A percentile compares a stretch with the other conserved stretches of the same genome.
Evolutionary conservation across 176 grass and related monocot genomes (phyloP).

Genomic region (Oryza meyeriana): DNA sequence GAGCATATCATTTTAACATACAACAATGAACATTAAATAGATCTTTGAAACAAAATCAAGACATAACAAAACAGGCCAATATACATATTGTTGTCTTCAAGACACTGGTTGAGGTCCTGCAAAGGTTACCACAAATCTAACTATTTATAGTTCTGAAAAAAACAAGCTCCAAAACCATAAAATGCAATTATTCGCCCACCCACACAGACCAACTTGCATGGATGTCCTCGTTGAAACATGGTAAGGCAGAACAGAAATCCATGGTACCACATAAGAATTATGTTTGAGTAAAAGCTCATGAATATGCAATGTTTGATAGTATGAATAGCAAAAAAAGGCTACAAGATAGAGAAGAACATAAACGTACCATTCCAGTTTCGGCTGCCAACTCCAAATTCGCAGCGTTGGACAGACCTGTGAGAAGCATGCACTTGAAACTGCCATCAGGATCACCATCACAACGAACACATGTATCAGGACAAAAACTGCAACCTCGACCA

Average conservation of each 20-base stretch:
- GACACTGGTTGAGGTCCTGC: background rate
- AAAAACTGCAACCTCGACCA: too few relatives aligned
- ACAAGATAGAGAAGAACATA: background rate
- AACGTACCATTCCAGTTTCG: background rate
- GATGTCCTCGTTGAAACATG: too few relatives aligned
- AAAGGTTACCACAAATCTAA: background rate
- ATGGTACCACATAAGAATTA: too few relatives aligned
- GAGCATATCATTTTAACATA: background rate
- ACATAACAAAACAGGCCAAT: background rate
- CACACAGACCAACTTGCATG: too few relatives aligned
- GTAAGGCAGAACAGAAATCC: too few relatives aligned
- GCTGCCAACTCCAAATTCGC: background rate
- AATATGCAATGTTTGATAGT: background rate
- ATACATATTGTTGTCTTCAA: background rate
- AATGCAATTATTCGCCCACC: too few relatives aligned
- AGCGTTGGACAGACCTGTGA: background rate
- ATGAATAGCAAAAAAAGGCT: background rate
- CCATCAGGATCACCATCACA: background rate
- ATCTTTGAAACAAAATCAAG: background rate
- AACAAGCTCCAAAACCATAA: too few relatives aligned
- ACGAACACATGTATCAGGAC: too few relatives aligned
- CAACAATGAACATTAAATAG: too few relatives aligned
- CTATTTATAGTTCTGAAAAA: too few relatives aligned
- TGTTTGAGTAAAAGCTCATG: background rate
- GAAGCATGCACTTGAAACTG: background rate